Evolutionary conservation across 352 stramenopile genomes (phyloP), one percentile per base, ranked within the genome.

Genomic region (Phytophthora tentaculata): DNA sequence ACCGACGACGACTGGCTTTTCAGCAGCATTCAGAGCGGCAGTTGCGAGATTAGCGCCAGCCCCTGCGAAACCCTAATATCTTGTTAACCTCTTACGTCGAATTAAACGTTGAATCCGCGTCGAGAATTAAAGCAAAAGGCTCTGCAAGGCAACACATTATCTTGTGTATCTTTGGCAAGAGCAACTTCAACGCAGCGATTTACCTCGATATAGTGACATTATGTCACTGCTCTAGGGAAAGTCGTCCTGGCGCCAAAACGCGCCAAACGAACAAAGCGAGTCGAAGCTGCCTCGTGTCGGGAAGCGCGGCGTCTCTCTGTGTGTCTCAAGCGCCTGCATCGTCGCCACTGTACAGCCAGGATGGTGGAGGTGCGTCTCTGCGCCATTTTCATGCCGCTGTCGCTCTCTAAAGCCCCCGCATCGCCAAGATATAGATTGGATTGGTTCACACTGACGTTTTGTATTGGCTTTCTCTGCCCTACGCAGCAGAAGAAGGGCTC

Each of bases 401-500:
- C 22, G 26, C 14, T 58, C 19, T 12, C 14, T 51, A 19, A 35
- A 22, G 17, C 9, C 28, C 9, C 19, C 35, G 35, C 12, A 43
- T 43, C 35, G 35, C 5, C 35, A 2, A 43, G 35, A 19, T 19
- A 43, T 14, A 19, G 35, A 6, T 4, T 6, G 35, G 35, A 43
- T 43, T 6, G 35, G 51, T 28, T 29, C 9, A 20, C 17, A 13
- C 14, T 12, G 17, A 6, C 48, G 50, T 19, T n/a, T 48, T 44
- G 48, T 52, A 56, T 60, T 71, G 17, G 45, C 41, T 47, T 43
- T 67, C 66, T 28, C 44, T 47, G 13, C n/a, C 19, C 9, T 17
- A 20, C 23, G 22, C 26, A 83, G 71, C 72, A 81, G 63, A 88
- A 86, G 62, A 93, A 95, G 41, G 60, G 54, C 8, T n/a, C 68